Percentiles rank a stretch among this genome's conserved stretches.
Conservation (phyloP, 257 asterid species). For the Apocynum venetum region DNA sequence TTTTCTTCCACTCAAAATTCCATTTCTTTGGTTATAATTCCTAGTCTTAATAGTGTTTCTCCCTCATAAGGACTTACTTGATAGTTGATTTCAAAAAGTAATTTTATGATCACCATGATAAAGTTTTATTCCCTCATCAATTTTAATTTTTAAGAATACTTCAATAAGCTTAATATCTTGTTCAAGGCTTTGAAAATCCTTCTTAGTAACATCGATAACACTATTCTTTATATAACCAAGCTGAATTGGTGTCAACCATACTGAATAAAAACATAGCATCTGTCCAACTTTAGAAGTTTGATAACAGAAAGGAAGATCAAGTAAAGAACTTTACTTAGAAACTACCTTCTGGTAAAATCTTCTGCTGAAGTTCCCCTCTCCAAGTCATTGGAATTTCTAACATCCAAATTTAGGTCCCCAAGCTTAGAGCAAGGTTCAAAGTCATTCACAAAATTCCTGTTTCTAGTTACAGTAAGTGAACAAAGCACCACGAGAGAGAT, state of each 20-base stretch:
- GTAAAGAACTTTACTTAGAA: conserved; percentile 21
- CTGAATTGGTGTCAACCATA: neutral
- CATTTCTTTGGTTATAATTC: neutral
- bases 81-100: neutral
- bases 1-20: neutral
- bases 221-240: neutral
- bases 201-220: neutral
- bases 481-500: conserved; percentile 17
- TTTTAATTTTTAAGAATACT: neutral
- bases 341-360: conserved; percentile 54
- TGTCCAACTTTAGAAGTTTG: conserved; percentile 7
- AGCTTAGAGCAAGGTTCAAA: conserved; percentile 84
- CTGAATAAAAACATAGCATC: neutral
- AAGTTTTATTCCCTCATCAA: neutral
- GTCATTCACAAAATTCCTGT: conserved; percentile 61
- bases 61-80: neutral
- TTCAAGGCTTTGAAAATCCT: neutral
- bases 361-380: conserved; percentile 42
- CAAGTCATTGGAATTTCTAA: conserved; percentile 44
- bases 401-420: conserved; percentile 79
- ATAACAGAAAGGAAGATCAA: conserved; percentile 15
- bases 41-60: neutral
- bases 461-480: conserved; percentile 33
- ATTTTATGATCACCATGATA: neutral
- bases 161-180: neutral